phyloP scores from a whole-genome alignment of 75 land plant species.

The Selaginella tamariscina region DNA sequence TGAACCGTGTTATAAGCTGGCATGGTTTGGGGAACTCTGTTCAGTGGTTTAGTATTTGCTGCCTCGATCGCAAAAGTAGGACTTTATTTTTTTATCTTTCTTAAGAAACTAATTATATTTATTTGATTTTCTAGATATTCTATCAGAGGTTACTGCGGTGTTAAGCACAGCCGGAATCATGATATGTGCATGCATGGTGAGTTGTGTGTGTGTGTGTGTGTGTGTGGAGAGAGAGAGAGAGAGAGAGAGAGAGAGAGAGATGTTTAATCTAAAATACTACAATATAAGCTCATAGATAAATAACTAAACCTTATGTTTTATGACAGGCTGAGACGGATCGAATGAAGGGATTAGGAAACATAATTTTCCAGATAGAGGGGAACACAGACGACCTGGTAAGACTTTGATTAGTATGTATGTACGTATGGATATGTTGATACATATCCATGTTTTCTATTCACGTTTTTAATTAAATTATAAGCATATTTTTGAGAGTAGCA shows the following conservation, averaged over 20 bases:
- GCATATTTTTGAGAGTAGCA: neutral
- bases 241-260: no score
- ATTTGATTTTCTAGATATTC: constrained; percentile 46
- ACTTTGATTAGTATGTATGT: neutral
- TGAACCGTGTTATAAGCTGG: neutral
- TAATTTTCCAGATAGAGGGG: constrained; percentile 82
- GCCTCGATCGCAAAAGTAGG: constrained; percentile 66
- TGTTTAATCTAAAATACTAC: no score
- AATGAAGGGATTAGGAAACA: constrained; percentile 49
- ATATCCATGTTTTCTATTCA: neutral
- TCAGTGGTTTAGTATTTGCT: constrained; percentile 71
- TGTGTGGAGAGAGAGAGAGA: no score
- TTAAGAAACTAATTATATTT: neutral
- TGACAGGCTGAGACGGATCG: constrained; percentile 74
- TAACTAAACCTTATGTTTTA: neutral
- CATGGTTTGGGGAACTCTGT: constrained; percentile 11
- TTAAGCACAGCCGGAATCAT: constrained; percentile 53
- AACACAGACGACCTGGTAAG: constrained; percentile 57
- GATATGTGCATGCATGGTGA: constrained; percentile 81
- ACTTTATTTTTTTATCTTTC: constrained; percentile 5
- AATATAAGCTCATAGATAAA: no score
- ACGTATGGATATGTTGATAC: neutral
- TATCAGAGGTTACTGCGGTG: constrained; percentile 70
- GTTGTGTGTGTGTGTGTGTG: constrained; percentile 29
- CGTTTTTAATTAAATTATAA: neutral